Conservation (phyloP, 192 early-diverging fungal species). For the Chytriomyces confervae region DNA sequence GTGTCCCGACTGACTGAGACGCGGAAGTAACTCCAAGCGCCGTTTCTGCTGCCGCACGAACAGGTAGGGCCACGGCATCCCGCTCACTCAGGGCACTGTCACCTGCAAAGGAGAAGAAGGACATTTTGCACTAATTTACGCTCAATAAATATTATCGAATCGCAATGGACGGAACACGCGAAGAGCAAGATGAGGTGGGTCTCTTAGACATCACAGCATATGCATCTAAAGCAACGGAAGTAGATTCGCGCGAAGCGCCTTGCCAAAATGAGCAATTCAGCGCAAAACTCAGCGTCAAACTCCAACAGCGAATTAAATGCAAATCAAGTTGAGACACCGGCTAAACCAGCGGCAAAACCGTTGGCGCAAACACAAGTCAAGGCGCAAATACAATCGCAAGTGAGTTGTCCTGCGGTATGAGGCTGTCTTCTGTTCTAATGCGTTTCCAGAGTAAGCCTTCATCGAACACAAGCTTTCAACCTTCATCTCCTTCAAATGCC, state of each 20-base stretch:
- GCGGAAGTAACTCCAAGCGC: not conserved
- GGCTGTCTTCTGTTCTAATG: too few relatives aligned
- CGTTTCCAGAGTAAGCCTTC: too few relatives aligned
- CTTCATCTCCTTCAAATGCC: constrained; percentile 1
- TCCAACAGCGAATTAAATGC: not conserved
- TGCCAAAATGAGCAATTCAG: constrained; percentile 26
- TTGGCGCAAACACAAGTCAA: not conserved
- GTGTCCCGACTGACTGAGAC: not conserved
- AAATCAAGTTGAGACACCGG: not conserved
- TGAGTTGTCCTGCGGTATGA: too few relatives aligned
- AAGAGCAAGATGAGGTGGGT: not conserved
- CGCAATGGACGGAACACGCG: too few relatives aligned
- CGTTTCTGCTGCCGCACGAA: not conserved
- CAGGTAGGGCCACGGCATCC: not conserved
- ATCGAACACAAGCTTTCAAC: not conserved
- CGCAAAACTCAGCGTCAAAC: not conserved
- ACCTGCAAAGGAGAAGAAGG: not conserved
- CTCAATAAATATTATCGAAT: too few relatives aligned
- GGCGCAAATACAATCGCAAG: too few relatives aligned
- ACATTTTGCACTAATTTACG: not conserved
- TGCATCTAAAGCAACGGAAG: not conserved
- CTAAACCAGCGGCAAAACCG: not conserved
- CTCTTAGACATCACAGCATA: not conserved
- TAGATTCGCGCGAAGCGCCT: constrained; percentile 39
- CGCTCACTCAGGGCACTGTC: not conserved